Evolutionary conservation across 2,329 filamentous ascomycete genomes (phyloP).

Genomic region (Sporothrix luriei): DNA sequence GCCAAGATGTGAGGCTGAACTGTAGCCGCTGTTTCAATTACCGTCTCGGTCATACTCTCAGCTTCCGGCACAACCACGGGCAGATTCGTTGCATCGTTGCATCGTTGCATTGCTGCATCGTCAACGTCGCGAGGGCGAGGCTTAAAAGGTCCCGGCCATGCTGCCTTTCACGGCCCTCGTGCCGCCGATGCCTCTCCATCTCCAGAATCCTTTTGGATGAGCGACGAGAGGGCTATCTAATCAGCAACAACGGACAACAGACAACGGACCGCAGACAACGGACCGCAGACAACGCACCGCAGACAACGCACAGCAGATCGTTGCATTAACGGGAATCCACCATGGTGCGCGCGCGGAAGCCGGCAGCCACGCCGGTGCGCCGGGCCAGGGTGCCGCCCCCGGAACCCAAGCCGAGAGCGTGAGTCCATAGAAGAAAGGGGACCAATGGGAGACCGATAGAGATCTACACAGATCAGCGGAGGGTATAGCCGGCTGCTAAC

Average conservation of each 20-base stretch:
- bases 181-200: background rate
- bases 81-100: too few species aligned
- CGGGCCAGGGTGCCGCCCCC: conserved; percentile 20
- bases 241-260: background rate
- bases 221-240: too few species aligned
- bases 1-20: conserved; percentile 22
- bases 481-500: too few species aligned
- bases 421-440: background rate
- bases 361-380: conserved; percentile 1
- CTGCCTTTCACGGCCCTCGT: too few species aligned
- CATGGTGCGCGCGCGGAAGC: conserved; percentile 28
- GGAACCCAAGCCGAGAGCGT: conserved; percentile 32
- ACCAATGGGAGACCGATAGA: background rate
- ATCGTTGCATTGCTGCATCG: too few species aligned
- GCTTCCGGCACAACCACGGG: too few species aligned
- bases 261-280: background rate
- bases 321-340: background rate
- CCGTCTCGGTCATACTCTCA: too few species aligned
- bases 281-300: too few species aligned
- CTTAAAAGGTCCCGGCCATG: too few species aligned
- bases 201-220: conserved; percentile 1
- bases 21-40: background rate
- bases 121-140: too few species aligned
- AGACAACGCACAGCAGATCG: background rate
- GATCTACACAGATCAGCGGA: too few species aligned